phyloP scores from a whole-genome alignment of 441 rosid species.

The Omphalea diandra region DNA sequence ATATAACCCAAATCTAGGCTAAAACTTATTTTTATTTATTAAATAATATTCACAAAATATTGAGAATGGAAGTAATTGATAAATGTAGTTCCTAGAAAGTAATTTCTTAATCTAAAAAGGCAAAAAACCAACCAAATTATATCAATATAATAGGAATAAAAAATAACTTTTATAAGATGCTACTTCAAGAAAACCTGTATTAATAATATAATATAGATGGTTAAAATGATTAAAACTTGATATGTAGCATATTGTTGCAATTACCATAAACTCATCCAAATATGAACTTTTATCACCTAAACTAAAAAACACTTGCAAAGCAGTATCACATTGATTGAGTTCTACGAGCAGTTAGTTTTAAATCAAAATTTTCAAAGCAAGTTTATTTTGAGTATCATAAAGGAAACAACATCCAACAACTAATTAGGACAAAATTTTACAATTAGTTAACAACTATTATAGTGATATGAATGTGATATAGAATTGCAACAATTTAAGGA shows the following conservation, averaged over 20 bases:
- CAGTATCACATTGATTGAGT: not conserved
- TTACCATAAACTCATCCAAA: not conserved
- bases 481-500: no score
- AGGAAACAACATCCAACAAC: no score
- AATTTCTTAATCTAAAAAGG: not conserved
- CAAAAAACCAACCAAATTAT: slow-evolving; percentile 55
- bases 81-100: not conserved
- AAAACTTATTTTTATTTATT: not conserved
- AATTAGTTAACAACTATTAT: not conserved
- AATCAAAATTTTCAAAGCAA: not conserved
- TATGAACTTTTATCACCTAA: not conserved
- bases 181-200: slow-evolving; percentile 93
- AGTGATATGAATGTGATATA: not conserved
- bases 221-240: not conserved
- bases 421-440: no score
- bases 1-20: not conserved
- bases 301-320: not conserved
- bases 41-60: not conserved
- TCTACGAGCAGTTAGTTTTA: not conserved
- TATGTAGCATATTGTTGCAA: not conserved
- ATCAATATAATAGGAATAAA: slow-evolving; percentile 57
- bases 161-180: slow-evolving; percentile 71
- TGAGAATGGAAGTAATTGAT: not conserved
- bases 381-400: not conserved
- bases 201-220: not conserved